Conservation (phyloP, 768 basidiomycete genomes). For the Tulasnella sp. region DNA sequence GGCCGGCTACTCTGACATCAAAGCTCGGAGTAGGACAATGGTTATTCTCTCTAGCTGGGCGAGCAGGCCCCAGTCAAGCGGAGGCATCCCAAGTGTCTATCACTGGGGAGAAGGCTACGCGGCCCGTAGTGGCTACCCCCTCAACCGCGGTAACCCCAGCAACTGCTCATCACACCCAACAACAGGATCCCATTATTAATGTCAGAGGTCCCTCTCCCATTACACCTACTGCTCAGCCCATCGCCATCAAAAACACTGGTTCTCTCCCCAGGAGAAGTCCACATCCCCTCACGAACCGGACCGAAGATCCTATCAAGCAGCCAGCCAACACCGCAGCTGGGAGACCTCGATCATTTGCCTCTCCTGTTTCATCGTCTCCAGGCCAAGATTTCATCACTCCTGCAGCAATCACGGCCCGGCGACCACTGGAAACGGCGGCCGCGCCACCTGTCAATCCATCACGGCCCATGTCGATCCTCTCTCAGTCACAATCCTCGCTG, state of each 20-base stretch:
- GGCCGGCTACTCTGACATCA: constrained; percentile 1
- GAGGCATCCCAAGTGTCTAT: constrained; percentile 29
- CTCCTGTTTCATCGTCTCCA: constrained; percentile 22
- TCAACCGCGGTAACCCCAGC: neutral
- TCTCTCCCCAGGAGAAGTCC: neutral
- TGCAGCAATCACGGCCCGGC: neutral
- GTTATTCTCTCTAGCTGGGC: constrained; percentile 20
- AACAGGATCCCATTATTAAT: constrained; percentile 1
- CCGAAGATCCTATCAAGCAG: neutral
- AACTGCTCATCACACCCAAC: neutral
- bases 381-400: constrained; percentile 5
- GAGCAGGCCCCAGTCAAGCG: constrained; percentile 27
- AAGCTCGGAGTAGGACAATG: constrained; percentile 26
- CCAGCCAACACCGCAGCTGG: neutral
- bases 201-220: neutral
- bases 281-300: neutral
- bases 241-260: constrained; percentile 22
- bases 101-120: neutral
- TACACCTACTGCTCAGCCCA: neutral
- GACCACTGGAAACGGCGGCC: constrained; percentile 8
- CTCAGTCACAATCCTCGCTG: constrained; percentile 65
- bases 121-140: constrained; percentile 14
- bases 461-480: constrained; percentile 53
- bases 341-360: constrained; percentile 15
- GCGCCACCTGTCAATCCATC: constrained; percentile 60